Base-by-base conservation (phyloP, 176 grass and related monocot genomes). In the Chrysopogon serrulatus region DNA sequence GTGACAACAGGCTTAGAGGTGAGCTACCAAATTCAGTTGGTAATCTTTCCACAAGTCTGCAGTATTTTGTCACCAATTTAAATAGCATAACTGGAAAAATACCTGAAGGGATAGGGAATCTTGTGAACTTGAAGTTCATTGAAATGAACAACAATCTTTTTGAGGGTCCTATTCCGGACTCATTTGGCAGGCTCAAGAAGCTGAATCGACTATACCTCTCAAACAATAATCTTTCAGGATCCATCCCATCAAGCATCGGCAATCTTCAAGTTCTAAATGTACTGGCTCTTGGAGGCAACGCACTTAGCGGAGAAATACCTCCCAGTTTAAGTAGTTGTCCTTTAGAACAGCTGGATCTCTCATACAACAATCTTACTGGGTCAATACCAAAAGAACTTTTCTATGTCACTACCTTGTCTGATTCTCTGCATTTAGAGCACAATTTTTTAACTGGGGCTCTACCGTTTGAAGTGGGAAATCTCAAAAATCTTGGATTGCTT, bases 301-400 rank as follows among this genome's bases (percentile, higher is more conserved):
- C 48, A 59, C 48, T 85, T 14, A 10, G 37, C 60, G 74, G 84
- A 19, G 56, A 10, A 23, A 44, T 86, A 70, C 54, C 84, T 27
- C 63, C 76, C 14, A 51, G 0, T 39, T 23, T 86, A 30, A 35
- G 39, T 10, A 79, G 10, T 9, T 86, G 84, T 73, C 67, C 40
- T 30, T 63, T 93, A 31, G 0, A 65, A 64, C 10, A 14, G 4
- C 21, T 90, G 12, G 34, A 74, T 79, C 8, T 86, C 27, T 72
- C 82, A 33, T 4, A 79, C 42, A 90, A 90, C 71, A 86, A 32
- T 45, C 83, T 90, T 9, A 42, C 31, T 6, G 91, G 88, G 56
- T 35, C 12, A 28, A 86, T 93, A 85, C 85, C 91, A 2, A 79
- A 83, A 73, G 82, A 90, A 64, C 14, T 90, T 35, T 87, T 90